Conservation (phyloP, 2,329 filamentous ascomycete species). For the Xylaria sp. region DNA sequence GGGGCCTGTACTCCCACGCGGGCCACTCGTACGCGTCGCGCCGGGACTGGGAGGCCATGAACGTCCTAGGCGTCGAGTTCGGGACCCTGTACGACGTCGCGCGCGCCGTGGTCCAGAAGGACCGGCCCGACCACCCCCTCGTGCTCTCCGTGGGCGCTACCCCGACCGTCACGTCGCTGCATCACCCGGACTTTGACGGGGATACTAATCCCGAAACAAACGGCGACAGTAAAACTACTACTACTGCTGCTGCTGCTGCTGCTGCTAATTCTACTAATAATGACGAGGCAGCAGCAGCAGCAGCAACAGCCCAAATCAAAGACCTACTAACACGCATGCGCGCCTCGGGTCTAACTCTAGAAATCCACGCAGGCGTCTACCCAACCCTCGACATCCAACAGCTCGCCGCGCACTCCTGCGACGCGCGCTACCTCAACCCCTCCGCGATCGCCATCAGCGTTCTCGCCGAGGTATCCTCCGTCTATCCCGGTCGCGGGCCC, state of each 20-base stretch:
- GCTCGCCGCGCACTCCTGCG: conserved; percentile 69
- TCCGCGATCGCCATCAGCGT: conserved; percentile 69
- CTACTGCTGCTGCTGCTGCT: too few relatives aligned
- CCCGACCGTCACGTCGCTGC: conserved; percentile 71
- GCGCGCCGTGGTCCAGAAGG: conserved; percentile 39
- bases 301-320: conserved; percentile 46
- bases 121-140: conserved; percentile 42
- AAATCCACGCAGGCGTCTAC: conserved; percentile 79
- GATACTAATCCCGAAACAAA: conserved; percentile 24
- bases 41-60: conserved; percentile 60
- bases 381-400: conserved; percentile 80
- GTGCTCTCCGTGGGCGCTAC: conserved; percentile 77
- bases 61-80: conserved; percentile 56
- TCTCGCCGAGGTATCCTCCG: conserved; percentile 72
- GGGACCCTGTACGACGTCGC: conserved; percentile 56
- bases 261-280: too few relatives aligned
- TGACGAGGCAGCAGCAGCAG: neutral
- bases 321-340: conserved; percentile 47
- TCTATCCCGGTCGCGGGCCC: conserved; percentile 66
- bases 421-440: conserved; percentile 50
- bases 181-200: conserved; percentile 53
- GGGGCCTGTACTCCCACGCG: conserved; percentile 75
- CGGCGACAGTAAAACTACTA: too few relatives aligned
- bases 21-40: conserved; percentile 72
- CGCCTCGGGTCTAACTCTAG: conserved; percentile 55